Evolutionary conservation across 2,329 filamentous ascomycete genomes (phyloP), one percentile per base, ranked within the genome.

Genomic region (Tolypocladium inflatum): DNA sequence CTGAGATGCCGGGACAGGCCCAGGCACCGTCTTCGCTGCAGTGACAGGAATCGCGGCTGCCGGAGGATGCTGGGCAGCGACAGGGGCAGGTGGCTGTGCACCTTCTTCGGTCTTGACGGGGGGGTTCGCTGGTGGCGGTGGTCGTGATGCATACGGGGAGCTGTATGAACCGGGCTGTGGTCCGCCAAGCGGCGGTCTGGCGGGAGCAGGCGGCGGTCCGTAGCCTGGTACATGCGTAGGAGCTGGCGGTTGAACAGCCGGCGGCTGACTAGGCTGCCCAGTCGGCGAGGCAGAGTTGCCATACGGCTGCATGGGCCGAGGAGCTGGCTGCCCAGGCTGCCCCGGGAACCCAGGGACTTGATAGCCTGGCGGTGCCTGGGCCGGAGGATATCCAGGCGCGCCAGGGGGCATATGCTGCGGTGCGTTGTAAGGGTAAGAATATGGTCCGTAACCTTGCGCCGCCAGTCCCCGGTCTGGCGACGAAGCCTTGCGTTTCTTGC

Each of bases 401-500:
- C 65, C 70, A 19, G 68, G 62, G 19, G 66, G 64, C 66, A 74
- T 66, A 21, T 75, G 72, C 57, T 72, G 70, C 30, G 68, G 60
- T 48, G 66, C 63, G 38, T 68, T 69, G 57, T 73, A 72, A 3
- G 70, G 63, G 56, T 73, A 73, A 2, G 67, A 63, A 45, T 74
- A 74, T 42, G 71, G 70, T 1, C 71, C 70, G 55, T 73, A 73
- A 19, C 70, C 74, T 56, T 75, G 67, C 2, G 68, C 68, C n/a
- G 72, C 66, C 33, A 74, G 62, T 7, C 68, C 66, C n/a, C 78
- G 76, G 62, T 83, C 80, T 8, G 80, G 80, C 15, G 80, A 81
- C 3, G 71, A 72, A 4, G 78, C 75, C 66, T 83, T 83, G 62
- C 81, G 79, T 68, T 84, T 84, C 73, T 84, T 84, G 50, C 81